A percentile compares a stretch with the other conserved stretches of the same genome.
Conservation (phyloP, 371 early-diverging fungal species). For the Mortierella polycephala region DNA sequence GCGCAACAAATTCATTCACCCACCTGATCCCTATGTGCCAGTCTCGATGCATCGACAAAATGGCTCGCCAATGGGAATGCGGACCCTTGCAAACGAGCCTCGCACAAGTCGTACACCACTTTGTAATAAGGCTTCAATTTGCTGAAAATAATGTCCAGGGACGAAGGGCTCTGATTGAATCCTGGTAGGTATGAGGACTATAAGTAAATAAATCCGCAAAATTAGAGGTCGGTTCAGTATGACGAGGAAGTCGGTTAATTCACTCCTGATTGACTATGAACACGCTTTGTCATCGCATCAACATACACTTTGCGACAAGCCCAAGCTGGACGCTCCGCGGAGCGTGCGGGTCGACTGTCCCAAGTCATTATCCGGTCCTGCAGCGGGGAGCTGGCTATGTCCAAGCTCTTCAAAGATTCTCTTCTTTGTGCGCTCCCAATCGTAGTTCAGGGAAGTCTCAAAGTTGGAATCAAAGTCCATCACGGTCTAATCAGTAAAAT, state of each 20-base stretch:
- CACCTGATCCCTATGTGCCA: slow-evolving; percentile 54
- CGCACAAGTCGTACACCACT: slow-evolving; percentile 46
- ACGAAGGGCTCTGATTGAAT: slow-evolving; percentile 30
- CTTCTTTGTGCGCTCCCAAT: slow-evolving; percentile 79
- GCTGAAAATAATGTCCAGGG: slow-evolving; percentile 32
- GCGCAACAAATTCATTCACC: neutral
- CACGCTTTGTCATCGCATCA: neutral
- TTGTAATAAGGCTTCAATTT: slow-evolving; percentile 46
- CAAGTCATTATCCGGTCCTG: slow-evolving; percentile 11
- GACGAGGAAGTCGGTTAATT: neutral
- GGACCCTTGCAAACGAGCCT: slow-evolving; percentile 40
- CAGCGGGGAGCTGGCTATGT: slow-evolving; percentile 44
- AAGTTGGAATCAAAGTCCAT: slow-evolving; percentile 63
- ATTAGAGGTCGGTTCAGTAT: neutral
- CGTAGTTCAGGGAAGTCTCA: slow-evolving; percentile 60
- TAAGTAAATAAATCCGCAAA: neutral
- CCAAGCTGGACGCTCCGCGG: slow-evolving; percentile 31
- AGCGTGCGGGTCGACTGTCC: slow-evolving; percentile 17
- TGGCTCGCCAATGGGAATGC: slow-evolving; percentile 35
- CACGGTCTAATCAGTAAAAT: slow-evolving; percentile 45
- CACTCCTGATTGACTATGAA: neutral
- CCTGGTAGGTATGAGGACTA: slow-evolving; percentile 33
- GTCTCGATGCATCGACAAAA: slow-evolving; percentile 55
- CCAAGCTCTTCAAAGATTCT: slow-evolving; percentile 82
- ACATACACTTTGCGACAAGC: slow-evolving; percentile 34